These are phyloP conservation scores for Aspergillus biplanus DNA, from an alignment of 495 filamentous ascomycete genomes.

Conservation along the genomic window DNA sequence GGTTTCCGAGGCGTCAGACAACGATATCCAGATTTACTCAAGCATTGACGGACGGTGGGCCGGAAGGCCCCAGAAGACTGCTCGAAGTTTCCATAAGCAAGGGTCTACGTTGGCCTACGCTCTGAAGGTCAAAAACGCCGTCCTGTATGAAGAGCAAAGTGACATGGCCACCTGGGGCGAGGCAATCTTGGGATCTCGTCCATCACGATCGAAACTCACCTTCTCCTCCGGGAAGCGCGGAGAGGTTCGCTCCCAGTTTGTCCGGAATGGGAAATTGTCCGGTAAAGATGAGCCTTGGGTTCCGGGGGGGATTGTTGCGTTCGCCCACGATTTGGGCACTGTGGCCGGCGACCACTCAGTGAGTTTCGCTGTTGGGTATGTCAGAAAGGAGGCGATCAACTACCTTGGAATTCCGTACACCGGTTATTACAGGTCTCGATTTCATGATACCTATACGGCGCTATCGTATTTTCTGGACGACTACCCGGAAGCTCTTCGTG, in stretches of 20 bases:
- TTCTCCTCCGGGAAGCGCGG: constrained; percentile 30
- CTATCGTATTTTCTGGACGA: constrained; percentile 49
- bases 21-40: constrained; percentile 48
- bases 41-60: constrained; percentile 57
- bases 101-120: constrained; percentile 33
- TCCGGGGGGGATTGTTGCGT: constrained; percentile 37
- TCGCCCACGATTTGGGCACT: constrained; percentile 48
- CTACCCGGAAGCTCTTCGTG: constrained; percentile 40
- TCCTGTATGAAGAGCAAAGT: constrained; percentile 42
- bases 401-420: constrained; percentile 51
- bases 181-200: constrained; percentile 35
- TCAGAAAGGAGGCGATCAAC: constrained; percentile 48
- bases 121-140: constrained; percentile 39
- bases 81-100: constrained; percentile 31
- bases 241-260: constrained; percentile 32
- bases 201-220: constrained; percentile 33
- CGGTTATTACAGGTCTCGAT: constrained; percentile 46
- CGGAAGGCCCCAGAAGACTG: constrained; percentile 37
- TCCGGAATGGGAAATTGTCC: constrained; percentile 26
- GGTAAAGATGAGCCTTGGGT: constrained; percentile 29
- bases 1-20: constrained; percentile 39
- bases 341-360: constrained; percentile 36
- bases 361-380: constrained; percentile 53
- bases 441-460: constrained; percentile 35
- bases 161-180: constrained; percentile 53